Evolutionary conservation across 2,329 filamentous ascomycete genomes (phyloP).

Genomic region (Colletotrichum chlorophyti): DNA sequence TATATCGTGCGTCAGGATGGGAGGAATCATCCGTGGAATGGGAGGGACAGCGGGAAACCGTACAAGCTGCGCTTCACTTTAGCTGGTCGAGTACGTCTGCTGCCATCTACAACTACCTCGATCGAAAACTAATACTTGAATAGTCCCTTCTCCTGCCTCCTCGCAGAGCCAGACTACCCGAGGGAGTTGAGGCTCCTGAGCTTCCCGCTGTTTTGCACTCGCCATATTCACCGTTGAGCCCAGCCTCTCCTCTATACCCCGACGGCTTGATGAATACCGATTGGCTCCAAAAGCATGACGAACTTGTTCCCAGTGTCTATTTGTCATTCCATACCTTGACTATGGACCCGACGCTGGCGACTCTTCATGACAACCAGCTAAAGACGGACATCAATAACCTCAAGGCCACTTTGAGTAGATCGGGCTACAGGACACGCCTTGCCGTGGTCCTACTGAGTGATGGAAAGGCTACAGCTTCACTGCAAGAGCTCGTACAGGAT

Average conservation of each 20-base stretch:
- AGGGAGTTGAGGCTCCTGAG: slow-evolving; percentile 54
- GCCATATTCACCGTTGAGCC: slow-evolving; percentile 87
- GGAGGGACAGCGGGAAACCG: slow-evolving; percentile 56
- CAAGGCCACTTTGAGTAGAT: slow-evolving; percentile 70
- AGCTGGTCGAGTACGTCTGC: slow-evolving; percentile 76
- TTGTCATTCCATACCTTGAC: slow-evolving; percentile 82
- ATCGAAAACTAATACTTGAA: slow-evolving; percentile 35
- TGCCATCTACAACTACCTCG: slow-evolving; percentile 25
- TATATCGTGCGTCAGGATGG: slow-evolving; percentile 73
- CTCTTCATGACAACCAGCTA: slow-evolving; percentile 83
- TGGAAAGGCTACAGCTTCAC: slow-evolving; percentile 49
- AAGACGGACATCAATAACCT: slow-evolving; percentile 86
- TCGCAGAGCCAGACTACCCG: slow-evolving; percentile 61
- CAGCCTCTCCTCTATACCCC: slow-evolving; percentile 82
- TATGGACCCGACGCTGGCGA: slow-evolving; percentile 75
- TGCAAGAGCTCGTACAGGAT: slow-evolving; percentile 70
- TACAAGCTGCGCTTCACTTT: slow-evolving; percentile 73
- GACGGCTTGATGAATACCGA: slow-evolving; percentile 83
- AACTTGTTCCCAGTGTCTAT: slow-evolving; percentile 80
- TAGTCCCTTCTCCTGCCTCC: slow-evolving; percentile 64
- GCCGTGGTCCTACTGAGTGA: slow-evolving; percentile 81
- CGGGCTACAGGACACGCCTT: slow-evolving; percentile 79
- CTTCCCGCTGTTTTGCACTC: slow-evolving; percentile 76
- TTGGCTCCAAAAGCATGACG: slow-evolving; percentile 91
- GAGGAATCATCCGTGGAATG: slow-evolving; percentile 71